Percentiles rank a stretch among this genome's conserved stretches.
phyloP scores from a whole-genome alignment of 441 rosid species.

The Erodium trifolium region DNA sequence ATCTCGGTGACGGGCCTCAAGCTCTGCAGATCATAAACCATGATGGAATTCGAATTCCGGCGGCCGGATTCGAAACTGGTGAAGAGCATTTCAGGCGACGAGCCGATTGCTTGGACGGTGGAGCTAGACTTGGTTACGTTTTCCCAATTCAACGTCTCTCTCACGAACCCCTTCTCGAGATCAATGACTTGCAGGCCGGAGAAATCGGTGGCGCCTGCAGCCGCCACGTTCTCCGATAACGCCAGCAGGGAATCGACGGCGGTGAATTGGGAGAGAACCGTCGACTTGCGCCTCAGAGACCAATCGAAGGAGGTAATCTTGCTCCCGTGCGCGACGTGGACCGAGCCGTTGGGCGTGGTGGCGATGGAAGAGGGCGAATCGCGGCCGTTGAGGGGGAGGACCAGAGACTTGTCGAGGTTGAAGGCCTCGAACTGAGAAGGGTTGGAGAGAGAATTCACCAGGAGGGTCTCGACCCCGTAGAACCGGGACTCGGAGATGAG shows the following conservation, averaged over 20 bases:
- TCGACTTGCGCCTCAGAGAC: conserved; percentile 57
- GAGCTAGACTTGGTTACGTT: conserved; percentile 56
- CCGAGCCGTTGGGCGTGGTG: conserved; percentile 48
- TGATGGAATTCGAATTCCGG: conserved; percentile 65
- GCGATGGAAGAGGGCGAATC: conserved; percentile 54
- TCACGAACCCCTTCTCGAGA: conserved; percentile 50
- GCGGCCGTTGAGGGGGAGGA: conserved; percentile 57
- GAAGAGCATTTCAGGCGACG: conserved; percentile 45
- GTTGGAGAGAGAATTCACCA: conserved; percentile 46
- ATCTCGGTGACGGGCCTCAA: conserved; percentile 59
- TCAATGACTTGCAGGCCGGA: conserved; percentile 79
- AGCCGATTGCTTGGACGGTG: conserved; percentile 75
- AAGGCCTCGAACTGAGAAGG: conserved; percentile 68
- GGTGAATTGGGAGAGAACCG: conserved; percentile 63
- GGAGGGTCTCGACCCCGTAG: conserved; percentile 53
- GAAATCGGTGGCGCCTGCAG: conserved; percentile 82
- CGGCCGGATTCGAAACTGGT: conserved; percentile 82
- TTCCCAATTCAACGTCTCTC: conserved; percentile 55
- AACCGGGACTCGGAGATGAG: conserved; percentile 62
- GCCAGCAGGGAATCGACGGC: conserved; percentile 73
- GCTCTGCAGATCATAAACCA: conserved; percentile 64
- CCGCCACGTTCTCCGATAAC: conserved; percentile 44
- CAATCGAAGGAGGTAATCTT: conserved; percentile 83
- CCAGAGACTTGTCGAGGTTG: conserved; percentile 46
- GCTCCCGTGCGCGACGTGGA: conserved; percentile 81